Evolutionary conservation across 371 early-diverging fungal species (phyloP).

Genomic region (Mortierella sp.): DNA sequence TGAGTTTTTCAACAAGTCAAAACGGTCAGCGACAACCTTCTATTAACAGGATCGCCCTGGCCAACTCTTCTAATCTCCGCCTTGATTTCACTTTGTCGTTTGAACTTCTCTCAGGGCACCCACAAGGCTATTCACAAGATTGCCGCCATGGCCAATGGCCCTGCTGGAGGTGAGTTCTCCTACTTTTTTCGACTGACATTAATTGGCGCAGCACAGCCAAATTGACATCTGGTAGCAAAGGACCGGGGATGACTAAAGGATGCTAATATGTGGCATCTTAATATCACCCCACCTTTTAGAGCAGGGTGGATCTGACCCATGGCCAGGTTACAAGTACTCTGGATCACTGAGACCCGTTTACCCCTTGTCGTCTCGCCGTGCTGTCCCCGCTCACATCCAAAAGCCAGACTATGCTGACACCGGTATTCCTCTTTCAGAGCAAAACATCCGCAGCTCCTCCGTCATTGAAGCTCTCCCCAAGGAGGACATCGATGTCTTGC

Average conservation of each 20-base stretch:
- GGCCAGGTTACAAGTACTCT: constrained; percentile 83
- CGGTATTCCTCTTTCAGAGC: constrained; percentile 83
- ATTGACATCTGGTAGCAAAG: background rate
- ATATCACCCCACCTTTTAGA: constrained; percentile 28
- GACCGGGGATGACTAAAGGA: background rate
- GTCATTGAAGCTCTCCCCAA: constrained; percentile 77
- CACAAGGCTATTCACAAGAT: constrained; percentile 73
- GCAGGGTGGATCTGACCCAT: constrained; percentile 82
- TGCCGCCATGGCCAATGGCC: constrained; percentile 50
- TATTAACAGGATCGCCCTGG: background rate
- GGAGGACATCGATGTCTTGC: constrained; percentile 86
- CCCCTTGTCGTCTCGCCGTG: constrained; percentile 84
- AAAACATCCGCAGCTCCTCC: constrained; percentile 68
- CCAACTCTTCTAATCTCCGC: background rate
- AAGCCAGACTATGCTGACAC: constrained; percentile 89
- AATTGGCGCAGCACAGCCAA: background rate
- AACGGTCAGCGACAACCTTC: background rate
- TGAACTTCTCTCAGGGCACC: constrained; percentile 56
- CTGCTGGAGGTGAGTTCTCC: constrained; percentile 22
- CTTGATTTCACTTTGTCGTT: background rate
- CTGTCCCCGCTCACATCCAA: constrained; percentile 81
- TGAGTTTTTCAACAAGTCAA: background rate
- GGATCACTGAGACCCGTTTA: constrained; percentile 90
- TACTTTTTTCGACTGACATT: background rate
- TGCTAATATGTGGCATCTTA: background rate